Base-by-base conservation (phyloP, 2,329 filamentous ascomycete species). In the Botrytis squamosa region DNA sequence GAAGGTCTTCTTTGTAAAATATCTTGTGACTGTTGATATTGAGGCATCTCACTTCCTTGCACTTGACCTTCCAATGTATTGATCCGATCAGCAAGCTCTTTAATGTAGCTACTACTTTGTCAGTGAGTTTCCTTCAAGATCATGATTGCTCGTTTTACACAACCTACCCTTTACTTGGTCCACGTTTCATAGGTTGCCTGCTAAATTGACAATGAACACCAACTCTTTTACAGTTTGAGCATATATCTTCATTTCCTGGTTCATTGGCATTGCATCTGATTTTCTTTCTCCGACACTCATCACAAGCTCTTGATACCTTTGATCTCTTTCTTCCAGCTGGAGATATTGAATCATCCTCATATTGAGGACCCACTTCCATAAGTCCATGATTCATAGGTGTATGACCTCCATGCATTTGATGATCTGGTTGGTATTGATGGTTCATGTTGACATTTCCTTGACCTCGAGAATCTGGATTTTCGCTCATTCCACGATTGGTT, bases 271-370 rank as follows among this genome's bases (percentile, higher is more conserved):
- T 94, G 79, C 94, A 97, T 80, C 94, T 93, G 74, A 97, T 93
- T 85, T 95, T 97, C 83, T 97, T 97, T 72, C 94, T 88, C 62
- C 94, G 88, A 81, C 94, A 97, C 81, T 97, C 93, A 80, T 97
- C 94, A 79, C 94, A 97, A 2, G 94, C 94, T 55, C 94, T 88
- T 18, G 94, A 97, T 9, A 96, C 93, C 82, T 97, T 97, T 9
- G 92, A 93, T 74, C 94, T 87, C 81, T 96, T 96, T 75, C 91
- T 86, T 0, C 91, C 91, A 12, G 77, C 75, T 64, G 75, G 75
- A 67, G 22, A 90, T 88, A 86, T 86, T 76, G 81, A 79, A 64
- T 77, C 72, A 66, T 84, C 81, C 36, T 72, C 82, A 62, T 84
- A 84, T 75, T 84, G 83, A 78, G 87, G 86, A 76, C 83, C 84